Evolutionary conservation across 2,329 filamentous ascomycete genomes (phyloP).

Genomic region (Chrysosporium queenslandicum): DNA sequence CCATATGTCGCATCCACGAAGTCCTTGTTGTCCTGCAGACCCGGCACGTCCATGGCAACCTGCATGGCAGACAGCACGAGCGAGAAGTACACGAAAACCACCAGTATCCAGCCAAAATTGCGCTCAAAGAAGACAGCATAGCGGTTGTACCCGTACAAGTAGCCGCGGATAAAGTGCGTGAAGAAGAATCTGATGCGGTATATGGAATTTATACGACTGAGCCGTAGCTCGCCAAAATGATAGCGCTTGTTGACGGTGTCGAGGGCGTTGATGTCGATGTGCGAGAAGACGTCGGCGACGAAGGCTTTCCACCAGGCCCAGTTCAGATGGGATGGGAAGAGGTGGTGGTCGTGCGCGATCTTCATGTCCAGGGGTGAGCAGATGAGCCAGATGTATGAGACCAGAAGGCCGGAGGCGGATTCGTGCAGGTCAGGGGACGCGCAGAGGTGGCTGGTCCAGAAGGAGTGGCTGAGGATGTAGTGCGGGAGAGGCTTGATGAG

Average conservation of each 20-base stretch:
- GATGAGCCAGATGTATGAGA: slow-evolving; percentile 37
- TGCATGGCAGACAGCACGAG: slow-evolving; percentile 44
- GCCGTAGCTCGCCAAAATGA: slow-evolving; percentile 37
- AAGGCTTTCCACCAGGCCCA: slow-evolving; percentile 36
- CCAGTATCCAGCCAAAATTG: slow-evolving; percentile 36
- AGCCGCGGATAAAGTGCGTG: slow-evolving; percentile 24
- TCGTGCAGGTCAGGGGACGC: slow-evolving; percentile 19
- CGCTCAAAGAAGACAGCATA: slow-evolving; percentile 38
- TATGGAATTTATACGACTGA: slow-evolving; percentile 38
- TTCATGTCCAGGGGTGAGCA: slow-evolving; percentile 32
- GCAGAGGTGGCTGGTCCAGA: slow-evolving; percentile 22
- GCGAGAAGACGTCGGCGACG: slow-evolving; percentile 24
- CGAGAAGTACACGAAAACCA: slow-evolving; percentile 36
- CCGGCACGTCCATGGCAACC: slow-evolving; percentile 23
- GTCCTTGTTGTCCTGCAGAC: slow-evolving; percentile 7
- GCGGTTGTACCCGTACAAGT: slow-evolving; percentile 24
- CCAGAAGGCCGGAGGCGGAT: slow-evolving; percentile 32
- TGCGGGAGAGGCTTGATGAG: slow-evolving; percentile 25
- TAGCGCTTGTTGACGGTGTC: slow-evolving; percentile 32
- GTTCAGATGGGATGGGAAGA: slow-evolving; percentile 27
- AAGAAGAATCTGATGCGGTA: slow-evolving; percentile 27
- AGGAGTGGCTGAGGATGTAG: slow-evolving; percentile 20
- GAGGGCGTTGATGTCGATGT: slow-evolving; percentile 25
- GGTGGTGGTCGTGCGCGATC: slow-evolving; percentile 24
- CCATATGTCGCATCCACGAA: slow-evolving; percentile 15